Percentiles rank a stretch among this genome's conserved stretches.
Evolutionary conservation across 2,329 filamentous ascomycete species (phyloP).

Genomic region (Colletotrichum musicola): DNA sequence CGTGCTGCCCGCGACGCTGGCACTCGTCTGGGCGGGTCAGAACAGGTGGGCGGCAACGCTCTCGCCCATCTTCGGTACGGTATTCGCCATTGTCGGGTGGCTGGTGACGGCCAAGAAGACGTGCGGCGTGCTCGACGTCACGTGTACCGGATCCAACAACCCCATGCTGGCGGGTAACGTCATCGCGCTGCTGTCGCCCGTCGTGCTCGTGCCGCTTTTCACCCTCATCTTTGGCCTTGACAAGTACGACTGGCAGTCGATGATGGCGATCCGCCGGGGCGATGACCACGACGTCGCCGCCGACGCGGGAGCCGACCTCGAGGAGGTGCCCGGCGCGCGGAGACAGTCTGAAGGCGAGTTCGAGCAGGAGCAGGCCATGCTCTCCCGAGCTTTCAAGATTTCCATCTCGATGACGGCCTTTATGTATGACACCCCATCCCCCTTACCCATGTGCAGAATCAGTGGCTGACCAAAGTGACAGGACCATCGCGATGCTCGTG

Average conservation of each 20-base stretch:
- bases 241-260: slow-evolving; percentile 88
- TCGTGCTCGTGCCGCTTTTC: slow-evolving; percentile 81
- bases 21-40: slow-evolving; percentile 84
- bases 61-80: slow-evolving; percentile 75
- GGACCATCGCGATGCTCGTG: slow-evolving; percentile 78
- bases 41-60: slow-evolving; percentile 78
- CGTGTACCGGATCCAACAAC: slow-evolving; percentile 83
- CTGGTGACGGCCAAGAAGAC: slow-evolving; percentile 79
- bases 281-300: slow-evolving; percentile 81
- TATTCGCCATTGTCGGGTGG: slow-evolving; percentile 78
- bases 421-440: slow-evolving; percentile 39
- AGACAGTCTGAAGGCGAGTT: slow-evolving; percentile 52
- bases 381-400: slow-evolving; percentile 66
- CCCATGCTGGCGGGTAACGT: slow-evolving; percentile 93
- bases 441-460: not conserved
- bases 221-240: slow-evolving; percentile 71
- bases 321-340: slow-evolving; percentile 67
- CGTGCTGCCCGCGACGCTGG: slow-evolving; percentile 84
- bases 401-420: slow-evolving; percentile 65
- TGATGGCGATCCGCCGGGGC: slow-evolving; percentile 81
- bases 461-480: not conserved
- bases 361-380: slow-evolving; percentile 60
- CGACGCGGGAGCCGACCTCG: slow-evolving; percentile 73
- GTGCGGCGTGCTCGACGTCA: slow-evolving; percentile 77
- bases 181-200: slow-evolving; percentile 80